Evolutionary conservation across 257 asterid species (phyloP), one percentile per base, ranked within the genome.

Genomic region (Cruciata laevipes): DNA sequence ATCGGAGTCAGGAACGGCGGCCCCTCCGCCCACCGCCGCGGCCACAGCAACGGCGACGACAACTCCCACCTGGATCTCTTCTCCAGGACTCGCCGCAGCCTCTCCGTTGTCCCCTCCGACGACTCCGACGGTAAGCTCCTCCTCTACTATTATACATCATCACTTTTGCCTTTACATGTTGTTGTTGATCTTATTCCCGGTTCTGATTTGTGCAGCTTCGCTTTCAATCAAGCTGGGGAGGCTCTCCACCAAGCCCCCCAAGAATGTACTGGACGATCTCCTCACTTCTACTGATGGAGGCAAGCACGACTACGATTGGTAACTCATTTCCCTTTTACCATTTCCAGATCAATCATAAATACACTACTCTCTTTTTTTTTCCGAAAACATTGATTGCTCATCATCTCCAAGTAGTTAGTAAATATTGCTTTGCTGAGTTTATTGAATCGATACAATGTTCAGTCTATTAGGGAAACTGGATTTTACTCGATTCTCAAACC

Each of bases 71-170:
- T 90, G 69, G 97, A 90, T 94, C 99, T 94, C 78, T 90, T 87
- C 91, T 85, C 98, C 78, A 87, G 76, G 70, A 74, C 76, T 74
- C 96, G 96, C 79, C 96, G 89, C 69, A 82, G 84, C 75, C 80
- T 82, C 68, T 86, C 95, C 75, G 68, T 82, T 71, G 79, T 82
- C 37, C 67, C 81, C 61, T 63, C 75, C 67, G 75, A 76, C 38
- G 77, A 79, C 40, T 24, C 58, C 55, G 75, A 78, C 40, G 81
- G 85, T 78, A 75, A 5, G 5, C 21, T 6, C 3, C 6, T 6
- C 51, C n/a, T 18, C 7, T 10, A 53, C 9, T 40, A 9, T 40
- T 11, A 35, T 35, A 11, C 49, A 3, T 13, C 3, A 6, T 3
- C 57, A 51, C 35, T 35, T 20, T 8, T 49, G 21, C 20, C 56